These are phyloP conservation scores for Nakazawaea laoshanensis DNA, from an alignment of 805 yeast species.

Conservation along the genomic window DNA sequence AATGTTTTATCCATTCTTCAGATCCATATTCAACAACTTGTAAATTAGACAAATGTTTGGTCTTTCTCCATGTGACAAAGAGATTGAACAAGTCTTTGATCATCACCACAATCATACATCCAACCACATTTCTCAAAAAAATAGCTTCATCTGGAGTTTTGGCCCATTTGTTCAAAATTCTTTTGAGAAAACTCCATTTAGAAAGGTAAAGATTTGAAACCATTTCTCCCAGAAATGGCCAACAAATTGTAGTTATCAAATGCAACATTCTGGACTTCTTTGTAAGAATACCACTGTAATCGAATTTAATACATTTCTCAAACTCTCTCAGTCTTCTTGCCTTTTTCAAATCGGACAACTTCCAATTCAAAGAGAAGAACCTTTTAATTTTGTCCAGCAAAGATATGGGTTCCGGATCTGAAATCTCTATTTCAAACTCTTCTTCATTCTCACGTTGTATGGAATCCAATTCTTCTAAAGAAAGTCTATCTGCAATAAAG, in stretches of 20 bases:
- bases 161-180: constrained; percentile 14
- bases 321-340: constrained; percentile 20
- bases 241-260: constrained; percentile 19
- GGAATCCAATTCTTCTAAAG: constrained; percentile 21
- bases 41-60: constrained; percentile 19
- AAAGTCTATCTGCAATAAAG: constrained; percentile 24
- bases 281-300: constrained; percentile 20
- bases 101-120: constrained; percentile 21
- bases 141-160: constrained; percentile 28
- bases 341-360: constrained; percentile 11
- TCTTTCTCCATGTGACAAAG: constrained; percentile 22
- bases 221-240: constrained; percentile 25
- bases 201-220: constrained; percentile 16
- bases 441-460: constrained; percentile 23
- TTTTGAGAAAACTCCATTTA: constrained; percentile 16
- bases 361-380: constrained; percentile 3
- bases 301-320: constrained; percentile 17
- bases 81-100: constrained; percentile 24
- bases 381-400: constrained; percentile 2
- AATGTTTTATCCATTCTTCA: constrained; percentile 6
- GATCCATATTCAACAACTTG: constrained; percentile 7
- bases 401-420: constrained; percentile 1
- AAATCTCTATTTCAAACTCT: constrained; percentile 13
- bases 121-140: constrained; percentile 25
- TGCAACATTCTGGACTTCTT: constrained; percentile 12